Evolutionary conservation across 805 yeast species (phyloP).

Genomic region (Myxozyma vanderwaltii): DNA sequence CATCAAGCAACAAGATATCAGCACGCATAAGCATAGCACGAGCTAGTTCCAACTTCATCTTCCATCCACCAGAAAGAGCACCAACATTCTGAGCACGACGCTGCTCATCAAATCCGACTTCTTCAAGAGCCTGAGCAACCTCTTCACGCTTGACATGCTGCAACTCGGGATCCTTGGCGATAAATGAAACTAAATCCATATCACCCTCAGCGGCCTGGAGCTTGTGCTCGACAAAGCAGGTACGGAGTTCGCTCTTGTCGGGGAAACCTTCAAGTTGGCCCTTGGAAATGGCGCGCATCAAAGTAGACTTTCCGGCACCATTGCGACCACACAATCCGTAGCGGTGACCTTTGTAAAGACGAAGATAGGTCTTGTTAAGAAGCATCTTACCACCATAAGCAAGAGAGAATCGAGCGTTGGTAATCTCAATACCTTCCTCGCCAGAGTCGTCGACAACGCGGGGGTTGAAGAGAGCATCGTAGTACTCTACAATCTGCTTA

Average conservation of each 20-base stretch:
- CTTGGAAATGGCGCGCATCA: slow-evolving; percentile 94
- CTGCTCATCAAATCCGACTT: slow-evolving; percentile 90
- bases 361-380: slow-evolving; percentile 84
- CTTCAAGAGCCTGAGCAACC: slow-evolving; percentile 71
- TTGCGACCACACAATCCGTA: slow-evolving; percentile 98
- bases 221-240: slow-evolving; percentile 97
- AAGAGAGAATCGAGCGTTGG: slow-evolving; percentile 89
- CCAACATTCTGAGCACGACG: slow-evolving; percentile 91
- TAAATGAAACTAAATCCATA: slow-evolving; percentile 82
- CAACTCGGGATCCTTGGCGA: slow-evolving; percentile 86
- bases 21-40: slow-evolving; percentile 98
- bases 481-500: slow-evolving; percentile 28
- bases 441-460: slow-evolving; percentile 25
- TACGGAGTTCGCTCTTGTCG: slow-evolving; percentile 76
- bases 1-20: slow-evolving; percentile 89
- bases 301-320: slow-evolving; percentile 98
- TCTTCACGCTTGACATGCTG: slow-evolving; percentile 58
- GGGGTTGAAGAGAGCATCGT: slow-evolving; percentile 28
- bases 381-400: slow-evolving; percentile 98
- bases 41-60: slow-evolving; percentile 97
- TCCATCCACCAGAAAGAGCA: slow-evolving; percentile 98
- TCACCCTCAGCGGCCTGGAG: slow-evolving; percentile 94
- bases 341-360: slow-evolving; percentile 90
- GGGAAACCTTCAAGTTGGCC: slow-evolving; percentile 99
- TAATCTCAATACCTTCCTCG: slow-evolving; percentile 72